Base-by-base conservation (phyloP, 495 filamentous ascomycete species). In the Trichoderma gamsii region DNA sequence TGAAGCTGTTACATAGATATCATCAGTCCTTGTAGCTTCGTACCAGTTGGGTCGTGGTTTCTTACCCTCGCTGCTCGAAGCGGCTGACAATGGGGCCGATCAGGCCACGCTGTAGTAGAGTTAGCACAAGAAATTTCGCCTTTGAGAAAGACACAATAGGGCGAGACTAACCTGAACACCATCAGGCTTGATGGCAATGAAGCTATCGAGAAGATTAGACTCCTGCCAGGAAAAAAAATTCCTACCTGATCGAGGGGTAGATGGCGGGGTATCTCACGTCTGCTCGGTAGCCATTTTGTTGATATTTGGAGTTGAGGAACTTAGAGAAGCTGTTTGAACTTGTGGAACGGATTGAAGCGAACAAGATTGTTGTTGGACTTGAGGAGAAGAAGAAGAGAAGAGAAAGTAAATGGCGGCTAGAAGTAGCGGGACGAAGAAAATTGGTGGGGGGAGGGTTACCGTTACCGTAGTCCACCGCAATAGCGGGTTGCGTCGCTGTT, bases 131-230 rank as follows among this genome's bases (percentile, higher is more conserved):
- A 16, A 5, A 16, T 27, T 18, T 16, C 3, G 0, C 25, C 2
- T 27, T 56, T 68, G 46, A 70, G 61, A 63, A 65, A 21, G 63
- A 63, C 46, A 38, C 21, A 65, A 69, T 27, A 65, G 56, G 63
- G 68, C 67, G 67, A 51, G 69, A 71, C 85, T 73, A 89, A 96
- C 93, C 88, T 97, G 95, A 85, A 99, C 95, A 81, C 95, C 95
- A 83, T 97, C 93, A 76, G 93, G 93, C 91, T 97, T 97, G 88
- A 97, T 90, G 76, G 93, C 93, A 86, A 97, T 97, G 89, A 97
- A 97, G 82, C 93, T 97, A 74, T 70, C 71, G 68, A 74, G 65
- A 70, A 69, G 67, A 71, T 89, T 77, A 88, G 86, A 52, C 6
- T 52, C 18, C 49, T 9, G 49, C 49, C 80, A 72, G 71, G 77